Percentiles rank a stretch among this genome's conserved stretches.
phyloP scores from a whole-genome alignment of 2,329 filamentous ascomycete genomes.

The Hypoxylon sp. region DNA sequence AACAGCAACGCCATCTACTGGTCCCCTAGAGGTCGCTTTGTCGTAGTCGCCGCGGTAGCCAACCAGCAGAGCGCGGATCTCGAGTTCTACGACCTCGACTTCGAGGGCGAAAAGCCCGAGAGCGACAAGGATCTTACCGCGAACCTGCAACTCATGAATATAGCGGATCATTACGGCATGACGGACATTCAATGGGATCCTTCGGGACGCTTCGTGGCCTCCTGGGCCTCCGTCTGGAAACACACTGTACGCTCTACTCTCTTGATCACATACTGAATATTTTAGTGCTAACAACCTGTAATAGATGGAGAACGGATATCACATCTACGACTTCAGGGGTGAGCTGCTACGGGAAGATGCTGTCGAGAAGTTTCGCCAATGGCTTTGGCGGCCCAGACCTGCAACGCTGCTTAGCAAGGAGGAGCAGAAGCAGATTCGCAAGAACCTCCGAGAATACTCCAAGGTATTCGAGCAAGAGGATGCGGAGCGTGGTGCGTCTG shows the following conservation, averaged over 20 bases:
- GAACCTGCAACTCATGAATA: slow-evolving; percentile 95
- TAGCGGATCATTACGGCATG: slow-evolving; percentile 94
- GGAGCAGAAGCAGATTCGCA: slow-evolving; percentile 97
- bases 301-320: slow-evolving; percentile 99
- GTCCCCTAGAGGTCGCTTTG: slow-evolving; percentile 95
- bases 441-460: slow-evolving; percentile 97
- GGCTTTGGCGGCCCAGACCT: slow-evolving; percentile 92
- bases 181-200: slow-evolving; percentile 99
- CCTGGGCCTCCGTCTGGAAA: slow-evolving; percentile 95
- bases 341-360: slow-evolving; percentile 89
- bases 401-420: slow-evolving; percentile 93
- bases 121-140: slow-evolving; percentile 93
- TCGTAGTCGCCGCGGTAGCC: slow-evolving; percentile 91
- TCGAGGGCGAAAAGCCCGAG: slow-evolving; percentile 95
- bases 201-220: slow-evolving; percentile 92
- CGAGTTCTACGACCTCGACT: slow-evolving; percentile 98
- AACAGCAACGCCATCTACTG: slow-evolving; percentile 99
- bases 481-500: slow-evolving; percentile 89
- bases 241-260: slow-evolving; percentile 76
- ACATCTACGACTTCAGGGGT: slow-evolving; percentile 96
- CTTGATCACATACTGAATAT: slow-evolving; percentile 4
- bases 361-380: slow-evolving; percentile 98
- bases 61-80: slow-evolving; percentile 95
- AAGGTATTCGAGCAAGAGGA: slow-evolving; percentile 96
- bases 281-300: slow-evolving; percentile 31